Evolutionary conservation across 495 filamentous ascomycete species (phyloP).

Genomic region (Aspergillus wentii): DNA sequence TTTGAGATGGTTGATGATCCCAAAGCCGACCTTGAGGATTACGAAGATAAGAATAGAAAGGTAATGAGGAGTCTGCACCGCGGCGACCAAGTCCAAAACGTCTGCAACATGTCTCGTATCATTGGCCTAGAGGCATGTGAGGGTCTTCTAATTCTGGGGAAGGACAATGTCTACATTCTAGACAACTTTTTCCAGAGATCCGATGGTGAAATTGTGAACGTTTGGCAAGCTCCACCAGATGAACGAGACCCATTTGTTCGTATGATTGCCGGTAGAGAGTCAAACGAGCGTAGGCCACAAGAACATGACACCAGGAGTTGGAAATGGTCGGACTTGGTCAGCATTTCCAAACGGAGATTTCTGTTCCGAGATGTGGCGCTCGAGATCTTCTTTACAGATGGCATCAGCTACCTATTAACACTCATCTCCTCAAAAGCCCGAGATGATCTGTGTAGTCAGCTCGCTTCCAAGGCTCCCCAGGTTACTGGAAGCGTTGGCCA

Average conservation of each 20-base stretch:
- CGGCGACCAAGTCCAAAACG: slow-evolving; percentile 86
- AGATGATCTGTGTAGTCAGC: slow-evolving; percentile 71
- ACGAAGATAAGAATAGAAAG: slow-evolving; percentile 95
- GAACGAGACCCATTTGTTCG: slow-evolving; percentile 94
- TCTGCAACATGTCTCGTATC: slow-evolving; percentile 92
- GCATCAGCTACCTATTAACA: slow-evolving; percentile 88
- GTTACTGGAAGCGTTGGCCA: slow-evolving; percentile 51
- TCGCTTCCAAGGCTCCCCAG: slow-evolving; percentile 74
- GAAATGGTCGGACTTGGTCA: slow-evolving; percentile 91
- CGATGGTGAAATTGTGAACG: slow-evolving; percentile 94
- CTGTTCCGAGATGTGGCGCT: slow-evolving; percentile 92
- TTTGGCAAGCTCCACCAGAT: slow-evolving; percentile 86
- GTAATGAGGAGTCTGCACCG: slow-evolving; percentile 92
- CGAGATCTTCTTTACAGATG: slow-evolving; percentile 95
- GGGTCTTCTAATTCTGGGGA: slow-evolving; percentile 89
- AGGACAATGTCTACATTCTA: slow-evolving; percentile 85
- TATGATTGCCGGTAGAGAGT: slow-evolving; percentile 79
- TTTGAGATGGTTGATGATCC: slow-evolving; percentile 93
- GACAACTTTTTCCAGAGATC: slow-evolving; percentile 91
- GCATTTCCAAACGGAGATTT: slow-evolving; percentile 94
- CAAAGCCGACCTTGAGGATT: slow-evolving; percentile 74
- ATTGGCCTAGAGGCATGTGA: slow-evolving; percentile 89
- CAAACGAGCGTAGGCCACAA: slow-evolving; percentile 50
- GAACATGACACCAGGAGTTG: slow-evolving; percentile 84
- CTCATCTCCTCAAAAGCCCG: slow-evolving; percentile 65